phyloP scores from a whole-genome alignment of 2,329 filamentous ascomycete genomes.

The Blastomyces gilchristii region DNA sequence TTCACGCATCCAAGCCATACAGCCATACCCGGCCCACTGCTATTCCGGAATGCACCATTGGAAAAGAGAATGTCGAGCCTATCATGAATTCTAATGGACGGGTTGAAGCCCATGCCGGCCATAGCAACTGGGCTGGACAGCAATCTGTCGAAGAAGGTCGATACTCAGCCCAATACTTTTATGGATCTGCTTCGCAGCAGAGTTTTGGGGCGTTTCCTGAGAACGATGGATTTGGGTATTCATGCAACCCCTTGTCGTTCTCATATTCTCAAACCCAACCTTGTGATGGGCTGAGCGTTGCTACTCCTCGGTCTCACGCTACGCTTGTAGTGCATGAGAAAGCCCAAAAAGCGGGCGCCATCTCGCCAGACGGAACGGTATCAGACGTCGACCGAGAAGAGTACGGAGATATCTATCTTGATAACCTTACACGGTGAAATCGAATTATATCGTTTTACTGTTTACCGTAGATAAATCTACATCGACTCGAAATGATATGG shows the following conservation, averaged over 20 bases:
- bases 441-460: neutral
- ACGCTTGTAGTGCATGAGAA: slow-evolving; percentile 12
- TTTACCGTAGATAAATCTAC: neutral
- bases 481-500: neutral
- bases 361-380: slow-evolving; percentile 28
- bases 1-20: slow-evolving; percentile 15
- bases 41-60: slow-evolving; percentile 13
- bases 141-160: slow-evolving; percentile 14
- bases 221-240: slow-evolving; percentile 22
- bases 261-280: slow-evolving; percentile 17
- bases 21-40: slow-evolving; percentile 11
- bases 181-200: slow-evolving; percentile 17
- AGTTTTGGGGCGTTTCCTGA: slow-evolving; percentile 21
- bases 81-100: slow-evolving; percentile 15
- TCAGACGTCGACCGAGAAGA: slow-evolving; percentile 28
- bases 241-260: slow-evolving; percentile 27
- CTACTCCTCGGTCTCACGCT: slow-evolving; percentile 6
- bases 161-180: slow-evolving; percentile 22
- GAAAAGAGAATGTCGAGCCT: slow-evolving; percentile 34
- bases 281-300: slow-evolving; percentile 6
- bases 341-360: slow-evolving; percentile 15
- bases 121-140: slow-evolving; percentile 21
- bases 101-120: slow-evolving; percentile 18
- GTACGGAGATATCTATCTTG: slow-evolving; percentile 26
- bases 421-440: slow-evolving; percentile 13